These are phyloP conservation scores for Penicillium verhagenii DNA, from an alignment of 495 filamentous ascomycete genomes.

Conservation along the genomic window DNA sequence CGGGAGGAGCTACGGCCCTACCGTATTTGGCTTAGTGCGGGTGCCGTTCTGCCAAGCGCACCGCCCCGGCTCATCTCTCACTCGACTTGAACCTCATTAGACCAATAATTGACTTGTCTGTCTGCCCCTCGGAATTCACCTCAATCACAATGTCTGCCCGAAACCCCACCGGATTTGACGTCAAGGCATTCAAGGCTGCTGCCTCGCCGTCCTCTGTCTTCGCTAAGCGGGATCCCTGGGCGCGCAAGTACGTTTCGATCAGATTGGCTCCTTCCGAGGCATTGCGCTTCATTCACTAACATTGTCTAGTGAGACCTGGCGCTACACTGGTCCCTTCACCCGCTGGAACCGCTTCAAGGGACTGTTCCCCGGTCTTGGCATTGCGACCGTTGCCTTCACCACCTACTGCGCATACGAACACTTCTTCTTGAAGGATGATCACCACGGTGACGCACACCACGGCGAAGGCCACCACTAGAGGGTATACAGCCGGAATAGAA, in stretches of 20 bases:
- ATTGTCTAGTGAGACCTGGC: slow-evolving; percentile 78
- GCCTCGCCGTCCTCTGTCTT: slow-evolving; percentile 55
- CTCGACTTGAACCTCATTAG: slow-evolving; percentile 12
- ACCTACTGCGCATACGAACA: slow-evolving; percentile 87
- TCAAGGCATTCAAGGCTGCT: slow-evolving; percentile 66
- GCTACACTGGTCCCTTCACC: slow-evolving; percentile 86
- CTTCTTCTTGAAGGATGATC: slow-evolving; percentile 76
- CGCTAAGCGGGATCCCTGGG: slow-evolving; percentile 82
- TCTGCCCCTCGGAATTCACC: slow-evolving; percentile 12
- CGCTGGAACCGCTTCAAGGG: slow-evolving; percentile 84
- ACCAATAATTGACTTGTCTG: slow-evolving; percentile 13
- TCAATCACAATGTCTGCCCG: slow-evolving; percentile 46
- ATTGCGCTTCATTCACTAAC: slow-evolving; percentile 16
- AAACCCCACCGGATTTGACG: slow-evolving; percentile 85
- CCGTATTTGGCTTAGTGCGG: slow-evolving; percentile 37
- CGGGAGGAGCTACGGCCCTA: slow-evolving; percentile 19
- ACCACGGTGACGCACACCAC: slow-evolving; percentile 52
- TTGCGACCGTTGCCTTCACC: slow-evolving; percentile 85
- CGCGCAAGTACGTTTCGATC: slow-evolving; percentile 56
- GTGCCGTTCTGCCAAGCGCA: slow-evolving; percentile 27
- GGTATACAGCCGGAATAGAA: not conserved
- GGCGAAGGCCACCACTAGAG: slow-evolving; percentile 47
- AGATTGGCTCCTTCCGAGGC: not conserved
- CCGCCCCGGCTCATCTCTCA: slow-evolving; percentile 22
- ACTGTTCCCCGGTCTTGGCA: slow-evolving; percentile 85